Conservation (phyloP, 2,329 filamentous ascomycete species). For the Eutypella sp. region DNA sequence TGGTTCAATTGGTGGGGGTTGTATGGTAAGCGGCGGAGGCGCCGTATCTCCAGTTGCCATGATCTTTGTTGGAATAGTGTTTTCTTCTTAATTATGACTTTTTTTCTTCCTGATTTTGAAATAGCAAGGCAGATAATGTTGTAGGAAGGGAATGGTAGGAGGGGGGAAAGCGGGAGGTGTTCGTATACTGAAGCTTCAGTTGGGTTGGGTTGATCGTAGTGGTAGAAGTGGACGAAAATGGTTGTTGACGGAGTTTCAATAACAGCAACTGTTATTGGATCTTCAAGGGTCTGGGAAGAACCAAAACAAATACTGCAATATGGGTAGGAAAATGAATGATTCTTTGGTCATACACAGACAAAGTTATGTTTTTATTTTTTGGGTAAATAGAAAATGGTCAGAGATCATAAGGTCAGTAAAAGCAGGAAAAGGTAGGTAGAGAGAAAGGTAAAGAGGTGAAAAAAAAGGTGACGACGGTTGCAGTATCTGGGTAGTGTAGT, state of each 20-base stretch:
- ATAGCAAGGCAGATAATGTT: background rate
- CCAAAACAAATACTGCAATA: slow-evolving; percentile 7
- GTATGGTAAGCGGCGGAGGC: slow-evolving; percentile 44
- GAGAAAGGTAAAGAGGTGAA: no score
- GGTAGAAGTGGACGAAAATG: background rate
- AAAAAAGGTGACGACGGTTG: no score
- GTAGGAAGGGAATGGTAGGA: background rate
- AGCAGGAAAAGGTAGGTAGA: no score
- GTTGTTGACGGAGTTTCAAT: slow-evolving; percentile 1
- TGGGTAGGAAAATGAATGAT: slow-evolving; percentile 15
- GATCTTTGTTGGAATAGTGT: slow-evolving; percentile 3
- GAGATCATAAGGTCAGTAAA: no score
- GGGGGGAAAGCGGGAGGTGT: background rate
- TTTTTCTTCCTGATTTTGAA: background rate
- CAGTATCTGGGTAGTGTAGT: no score
- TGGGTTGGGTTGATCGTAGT: background rate
- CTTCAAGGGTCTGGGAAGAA: slow-evolving; percentile 4
- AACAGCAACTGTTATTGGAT: slow-evolving; percentile 12
- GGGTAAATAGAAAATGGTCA: background rate
- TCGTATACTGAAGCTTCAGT: background rate
- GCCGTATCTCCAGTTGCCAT: slow-evolving; percentile 50
- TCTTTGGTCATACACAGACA: slow-evolving; percentile 10
- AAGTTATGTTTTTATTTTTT: slow-evolving; percentile 5
- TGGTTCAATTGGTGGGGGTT: slow-evolving; percentile 40
- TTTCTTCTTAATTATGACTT: background rate